Conservation (phyloP, 2,329 filamentous ascomycete genomes). For the Xylogone sp. region DNA sequence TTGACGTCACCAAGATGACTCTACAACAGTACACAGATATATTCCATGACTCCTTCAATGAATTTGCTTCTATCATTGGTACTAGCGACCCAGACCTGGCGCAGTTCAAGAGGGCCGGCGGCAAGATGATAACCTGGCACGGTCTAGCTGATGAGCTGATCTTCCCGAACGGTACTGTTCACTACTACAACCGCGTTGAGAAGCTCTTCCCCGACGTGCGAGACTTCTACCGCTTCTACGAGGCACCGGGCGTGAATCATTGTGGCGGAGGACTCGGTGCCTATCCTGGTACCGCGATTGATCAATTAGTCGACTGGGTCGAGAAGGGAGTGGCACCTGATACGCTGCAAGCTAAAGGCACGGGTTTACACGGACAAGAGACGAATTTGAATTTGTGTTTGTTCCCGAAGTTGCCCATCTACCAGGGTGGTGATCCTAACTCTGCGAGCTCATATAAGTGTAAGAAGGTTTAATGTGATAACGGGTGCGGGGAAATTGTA, state of each 20-base stretch:
- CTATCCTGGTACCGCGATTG: slow-evolving; percentile 10
- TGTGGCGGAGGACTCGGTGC: slow-evolving; percentile 22
- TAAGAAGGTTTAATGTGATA: neutral
- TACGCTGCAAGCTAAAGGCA: slow-evolving; percentile 24
- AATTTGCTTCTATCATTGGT: slow-evolving; percentile 21
- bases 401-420: neutral
- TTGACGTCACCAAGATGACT: slow-evolving; percentile 28
- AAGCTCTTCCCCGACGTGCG: neutral
- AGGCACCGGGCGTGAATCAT: slow-evolving; percentile 7
- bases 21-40: slow-evolving; percentile 19
- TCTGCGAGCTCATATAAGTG: neutral
- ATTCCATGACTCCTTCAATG: slow-evolving; percentile 20
- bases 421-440: neutral
- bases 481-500: no score
- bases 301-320: slow-evolving; percentile 46
- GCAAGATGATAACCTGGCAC: slow-evolving; percentile 7
- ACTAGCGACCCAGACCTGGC: slow-evolving; percentile 5
- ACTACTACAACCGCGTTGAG: slow-evolving; percentile 33
- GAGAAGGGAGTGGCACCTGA: slow-evolving; percentile 43
- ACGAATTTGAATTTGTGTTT: neutral
- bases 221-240: slow-evolving; percentile 10
- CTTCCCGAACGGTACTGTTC: slow-evolving; percentile 27
- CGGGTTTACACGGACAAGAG: neutral
- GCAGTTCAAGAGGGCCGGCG: slow-evolving; percentile 1
- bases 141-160: slow-evolving; percentile 26